Base-by-base conservation (phyloP, 768 basidiomycete genomes). In the Mycena vitilis region DNA sequence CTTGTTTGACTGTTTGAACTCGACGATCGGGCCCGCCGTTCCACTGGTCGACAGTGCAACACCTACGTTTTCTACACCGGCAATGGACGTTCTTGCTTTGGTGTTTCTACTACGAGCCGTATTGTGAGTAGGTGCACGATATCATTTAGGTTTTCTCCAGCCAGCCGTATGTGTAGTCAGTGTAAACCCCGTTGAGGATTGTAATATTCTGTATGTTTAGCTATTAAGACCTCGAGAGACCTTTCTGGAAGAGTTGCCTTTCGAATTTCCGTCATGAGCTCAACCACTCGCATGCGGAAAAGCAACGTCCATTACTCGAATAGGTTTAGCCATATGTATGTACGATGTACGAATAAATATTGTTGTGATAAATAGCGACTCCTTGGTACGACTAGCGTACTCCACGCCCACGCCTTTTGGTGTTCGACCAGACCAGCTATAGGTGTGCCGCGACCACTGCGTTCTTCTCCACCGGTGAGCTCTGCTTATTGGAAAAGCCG, bases 1-100 rank as follows among this genome's bases (percentile, higher is more conserved):
- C 0, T 75, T 88, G 15, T 70, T 89, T 16, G 66, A 75, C 22
- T 89, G 88, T 67, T 64, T 89, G 65, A 89, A 89, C 69, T 68
- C 75, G 30, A 89, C 88, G 16, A 87, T 89, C 52, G 86, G 80
- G 40, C 13, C 23, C 7, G 60, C 62, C 7, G 66, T 68, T 4
- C 70, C 70, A 12, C 66, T 68, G 5, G 40, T 71, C 9, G 56
- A 63, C 25, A 48, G 60, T 15, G 64, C 59, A 12, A 36, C 30
- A 34, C 30, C 30, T 30, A 22, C 47, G 9, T 16, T 48, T 7
- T 48, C 20, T 22, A 6, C 47, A 22, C 47, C 47, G 22, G 13
- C 47, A n/a, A 22, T 48, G 7, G 47, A 22, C 13, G 47, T 48
- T 22, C 47, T 48, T 7, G 47, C 47, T 22, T 16, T 48, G n/a